These are phyloP conservation scores for Solanum habrochaites DNA, from an alignment of 257 asterid species.

Conservation along the genomic window DNA sequence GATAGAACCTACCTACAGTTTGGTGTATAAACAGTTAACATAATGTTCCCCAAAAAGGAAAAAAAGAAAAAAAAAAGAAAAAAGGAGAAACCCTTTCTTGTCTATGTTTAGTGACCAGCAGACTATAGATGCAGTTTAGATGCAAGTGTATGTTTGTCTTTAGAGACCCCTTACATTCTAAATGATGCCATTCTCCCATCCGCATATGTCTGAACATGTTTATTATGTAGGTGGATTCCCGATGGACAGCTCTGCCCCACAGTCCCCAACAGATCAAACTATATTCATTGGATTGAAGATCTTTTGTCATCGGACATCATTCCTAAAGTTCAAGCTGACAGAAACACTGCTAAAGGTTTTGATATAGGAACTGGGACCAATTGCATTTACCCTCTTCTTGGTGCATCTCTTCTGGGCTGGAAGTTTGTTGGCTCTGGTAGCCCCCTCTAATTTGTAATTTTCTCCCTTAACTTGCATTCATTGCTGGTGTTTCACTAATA, in stretches of 20 bases:
- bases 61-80: neutral
- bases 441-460: neutral
- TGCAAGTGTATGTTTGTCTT: neutral
- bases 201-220: neutral
- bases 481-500: neutral
- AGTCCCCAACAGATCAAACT: constrained; percentile 85
- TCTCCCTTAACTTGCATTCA: neutral
- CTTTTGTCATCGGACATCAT: constrained; percentile 59
- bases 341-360: constrained; percentile 45
- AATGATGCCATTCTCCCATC: neutral
- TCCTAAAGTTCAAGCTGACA: constrained; percentile 11
- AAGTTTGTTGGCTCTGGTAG: constrained; percentile 84
- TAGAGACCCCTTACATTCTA: neutral
- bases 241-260: constrained; percentile 99
- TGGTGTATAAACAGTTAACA: neutral
- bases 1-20: neutral
- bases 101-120: neutral
- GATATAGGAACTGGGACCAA: constrained; percentile 98
- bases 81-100: neutral
- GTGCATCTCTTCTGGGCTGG: constrained; percentile 93
- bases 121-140: neutral
- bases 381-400: constrained; percentile 96
- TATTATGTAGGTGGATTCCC: constrained; percentile 80
- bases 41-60: neutral
- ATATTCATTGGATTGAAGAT: constrained; percentile 93